Evolutionary conservation across 202 grass and related monocot genomes (phyloP).

Genomic region (Thinopyrum obtusiflorum): DNA sequence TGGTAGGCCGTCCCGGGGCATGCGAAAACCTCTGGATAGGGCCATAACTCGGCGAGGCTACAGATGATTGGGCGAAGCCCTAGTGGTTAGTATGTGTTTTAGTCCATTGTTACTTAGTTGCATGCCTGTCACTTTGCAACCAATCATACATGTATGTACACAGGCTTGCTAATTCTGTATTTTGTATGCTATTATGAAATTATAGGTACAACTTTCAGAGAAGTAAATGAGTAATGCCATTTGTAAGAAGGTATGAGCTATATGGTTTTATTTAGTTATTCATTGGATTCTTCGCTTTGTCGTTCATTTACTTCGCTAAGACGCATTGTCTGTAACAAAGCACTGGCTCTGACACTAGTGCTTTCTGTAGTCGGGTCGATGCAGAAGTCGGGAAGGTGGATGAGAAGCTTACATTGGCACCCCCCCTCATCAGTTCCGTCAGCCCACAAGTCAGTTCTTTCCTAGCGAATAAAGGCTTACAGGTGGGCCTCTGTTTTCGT

Average conservation of each 20-base stretch:
- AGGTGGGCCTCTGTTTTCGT: conserved; percentile 36
- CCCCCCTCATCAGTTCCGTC: conserved; percentile 45
- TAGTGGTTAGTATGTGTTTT: too few species aligned
- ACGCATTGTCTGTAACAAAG: not conserved
- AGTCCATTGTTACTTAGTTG: too few species aligned
- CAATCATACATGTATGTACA: not conserved
- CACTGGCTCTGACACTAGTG: not conserved
- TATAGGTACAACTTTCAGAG: conserved; percentile 89
- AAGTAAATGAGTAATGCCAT: conserved; percentile 86
- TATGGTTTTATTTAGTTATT: not conserved
- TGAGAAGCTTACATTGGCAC: conserved; percentile 61
- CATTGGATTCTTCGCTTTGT: too few species aligned
- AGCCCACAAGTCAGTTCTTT: conserved; percentile 78
- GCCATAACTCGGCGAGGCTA: too few species aligned
- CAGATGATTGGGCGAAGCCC: too few species aligned
- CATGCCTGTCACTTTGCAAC: not conserved
- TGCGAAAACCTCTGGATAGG: too few species aligned
- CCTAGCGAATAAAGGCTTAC: conserved; percentile 70
- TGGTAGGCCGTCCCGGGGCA: too few species aligned
- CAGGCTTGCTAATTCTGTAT: not conserved
- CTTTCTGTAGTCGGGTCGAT: conserved; percentile 66
- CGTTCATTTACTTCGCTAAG: too few species aligned
- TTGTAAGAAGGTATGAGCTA: conserved; percentile 63
- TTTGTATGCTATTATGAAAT: conserved; percentile 16
- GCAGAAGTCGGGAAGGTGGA: conserved; percentile 63